A percentile compares a stretch with the other conserved stretches of the same genome.
These are phyloP conservation scores for Chalciporus sp. DNA, from an alignment of 1,284 basidiomycete genomes.

Conservation along the genomic window DNA sequence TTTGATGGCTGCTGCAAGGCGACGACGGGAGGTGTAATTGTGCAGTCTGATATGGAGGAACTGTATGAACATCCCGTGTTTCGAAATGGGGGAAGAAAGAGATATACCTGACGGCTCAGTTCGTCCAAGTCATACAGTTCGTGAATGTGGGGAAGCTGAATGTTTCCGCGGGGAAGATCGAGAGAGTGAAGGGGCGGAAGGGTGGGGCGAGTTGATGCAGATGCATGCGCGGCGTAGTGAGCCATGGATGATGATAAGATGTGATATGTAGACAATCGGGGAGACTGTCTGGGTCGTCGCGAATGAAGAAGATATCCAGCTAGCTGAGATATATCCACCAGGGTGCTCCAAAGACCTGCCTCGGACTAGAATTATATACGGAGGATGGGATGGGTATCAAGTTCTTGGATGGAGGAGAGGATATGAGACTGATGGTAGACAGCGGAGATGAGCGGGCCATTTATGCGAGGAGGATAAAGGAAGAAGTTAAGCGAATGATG, in stretches of 20 bases:
- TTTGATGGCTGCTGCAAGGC: neutral
- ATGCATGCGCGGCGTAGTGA: slow-evolving; percentile 21
- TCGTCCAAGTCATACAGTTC: slow-evolving; percentile 34
- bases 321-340: slow-evolving; percentile 28
- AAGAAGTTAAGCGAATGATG: slow-evolving; percentile 11
- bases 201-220: slow-evolving; percentile 45
- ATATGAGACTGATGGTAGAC: slow-evolving; percentile 22
- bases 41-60: slow-evolving; percentile 3
- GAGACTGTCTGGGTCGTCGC: slow-evolving; percentile 11
- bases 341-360: slow-evolving; percentile 41
- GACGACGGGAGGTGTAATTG: neutral
- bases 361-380: slow-evolving; percentile 26
- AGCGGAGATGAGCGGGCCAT: slow-evolving; percentile 18
- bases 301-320: slow-evolving; percentile 17
- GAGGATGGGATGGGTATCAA: slow-evolving; percentile 27
- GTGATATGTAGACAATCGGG: neutral
- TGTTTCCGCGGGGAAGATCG: slow-evolving; percentile 40
- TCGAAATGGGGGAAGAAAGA: neutral
- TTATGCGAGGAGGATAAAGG: slow-evolving; percentile 30
- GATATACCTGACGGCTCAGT: slow-evolving; percentile 36
- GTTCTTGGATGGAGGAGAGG: slow-evolving; percentile 20
- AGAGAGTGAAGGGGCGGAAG: slow-evolving; percentile 61
- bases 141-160: slow-evolving; percentile 23
- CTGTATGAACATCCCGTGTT: neutral
- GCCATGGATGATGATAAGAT: slow-evolving; percentile 35